These are phyloP conservation scores for Helotiales sp. DNA, from an alignment of 2,329 filamentous ascomycete species.

Conservation along the genomic window DNA sequence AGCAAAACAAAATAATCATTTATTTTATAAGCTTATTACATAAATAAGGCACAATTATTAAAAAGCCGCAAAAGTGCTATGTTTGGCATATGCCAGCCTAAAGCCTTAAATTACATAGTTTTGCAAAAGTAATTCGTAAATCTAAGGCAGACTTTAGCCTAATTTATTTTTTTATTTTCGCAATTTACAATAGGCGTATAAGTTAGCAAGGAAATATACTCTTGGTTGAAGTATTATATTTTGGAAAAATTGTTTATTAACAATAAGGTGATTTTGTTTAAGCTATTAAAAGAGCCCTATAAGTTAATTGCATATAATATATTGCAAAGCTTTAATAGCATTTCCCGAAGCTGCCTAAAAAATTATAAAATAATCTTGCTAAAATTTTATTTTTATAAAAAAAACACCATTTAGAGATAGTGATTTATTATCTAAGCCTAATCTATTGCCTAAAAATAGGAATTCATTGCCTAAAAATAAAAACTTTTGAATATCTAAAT, in stretches of 20 bases:
- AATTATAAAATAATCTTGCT: not conserved
- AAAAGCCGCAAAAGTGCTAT: too few species aligned
- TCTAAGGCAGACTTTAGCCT: not conserved
- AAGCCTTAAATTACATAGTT: too few species aligned
- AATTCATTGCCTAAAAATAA: too few species aligned
- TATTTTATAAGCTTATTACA: too few species aligned
- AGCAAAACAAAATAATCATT: too few species aligned
- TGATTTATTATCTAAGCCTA: not conserved
- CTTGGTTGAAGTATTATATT: not conserved
- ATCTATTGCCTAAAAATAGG: too few species aligned
- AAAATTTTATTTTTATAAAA: not conserved
- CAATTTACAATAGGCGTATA: not conserved
- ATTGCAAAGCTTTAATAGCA: not conserved
- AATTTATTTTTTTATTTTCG: not conserved
- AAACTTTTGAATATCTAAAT: too few species aligned
- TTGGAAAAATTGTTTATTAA: not conserved
- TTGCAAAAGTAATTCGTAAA: too few species aligned
- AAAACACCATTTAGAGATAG: not conserved
- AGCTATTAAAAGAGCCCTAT: not conserved
- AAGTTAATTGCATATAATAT: not conserved
- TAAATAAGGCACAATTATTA: too few species aligned
- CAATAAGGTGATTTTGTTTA: not conserved
- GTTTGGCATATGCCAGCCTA: too few species aligned
- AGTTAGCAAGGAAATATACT: not conserved
- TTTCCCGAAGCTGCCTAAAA: not conserved